These are phyloP conservation scores for Aristolochia californica DNA, from an alignment of 164 flowering plant genomes.

Conservation along the genomic window DNA sequence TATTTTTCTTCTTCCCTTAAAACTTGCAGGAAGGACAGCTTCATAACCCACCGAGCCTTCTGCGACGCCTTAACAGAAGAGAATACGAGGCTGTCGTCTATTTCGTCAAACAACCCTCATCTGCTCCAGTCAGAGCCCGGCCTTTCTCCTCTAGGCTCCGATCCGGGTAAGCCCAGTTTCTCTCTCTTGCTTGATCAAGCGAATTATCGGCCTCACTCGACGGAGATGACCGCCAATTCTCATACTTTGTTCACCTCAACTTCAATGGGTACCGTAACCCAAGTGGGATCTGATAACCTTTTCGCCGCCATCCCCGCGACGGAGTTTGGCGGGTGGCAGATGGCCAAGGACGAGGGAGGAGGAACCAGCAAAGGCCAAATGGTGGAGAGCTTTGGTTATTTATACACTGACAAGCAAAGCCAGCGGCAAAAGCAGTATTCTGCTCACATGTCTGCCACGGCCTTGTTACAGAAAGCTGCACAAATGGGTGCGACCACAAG, in stretches of 20 bases:
- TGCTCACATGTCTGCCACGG: conserved; percentile 55
- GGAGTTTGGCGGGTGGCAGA: conserved; percentile 9
- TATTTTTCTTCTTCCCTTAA: neutral
- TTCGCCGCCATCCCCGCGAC: conserved; percentile 17
- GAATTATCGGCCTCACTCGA: conserved; percentile 18
- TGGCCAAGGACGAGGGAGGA: conserved; percentile 3
- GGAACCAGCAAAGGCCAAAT: conserved; percentile 7
- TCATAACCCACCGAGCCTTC: conserved; percentile 69
- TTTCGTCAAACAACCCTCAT: conserved; percentile 13
- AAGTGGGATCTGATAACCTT: conserved; percentile 15
- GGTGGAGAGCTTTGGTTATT: conserved; percentile 15
- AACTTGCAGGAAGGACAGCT: conserved; percentile 62
- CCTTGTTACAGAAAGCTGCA: conserved; percentile 65
- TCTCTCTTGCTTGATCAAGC: conserved; percentile 43
- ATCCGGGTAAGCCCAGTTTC: conserved; percentile 26
- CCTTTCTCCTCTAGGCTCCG: neutral
- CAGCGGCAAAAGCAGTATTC: conserved; percentile 2
- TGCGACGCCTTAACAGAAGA: conserved; percentile 63
- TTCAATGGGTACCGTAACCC: conserved; percentile 15
- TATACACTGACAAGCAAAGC: conserved; percentile 8
- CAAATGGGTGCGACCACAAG: conserved; percentile 65
- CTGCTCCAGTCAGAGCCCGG: conserved; percentile 6
- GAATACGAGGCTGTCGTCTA: conserved; percentile 28
- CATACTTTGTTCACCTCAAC: conserved; percentile 12
- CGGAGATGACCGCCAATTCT: conserved; percentile 11